Evolutionary conservation across 2,329 filamentous ascomycete species (phyloP), one percentile per base, ranked within the genome.

Genomic region (Metarhizium humberi): DNA sequence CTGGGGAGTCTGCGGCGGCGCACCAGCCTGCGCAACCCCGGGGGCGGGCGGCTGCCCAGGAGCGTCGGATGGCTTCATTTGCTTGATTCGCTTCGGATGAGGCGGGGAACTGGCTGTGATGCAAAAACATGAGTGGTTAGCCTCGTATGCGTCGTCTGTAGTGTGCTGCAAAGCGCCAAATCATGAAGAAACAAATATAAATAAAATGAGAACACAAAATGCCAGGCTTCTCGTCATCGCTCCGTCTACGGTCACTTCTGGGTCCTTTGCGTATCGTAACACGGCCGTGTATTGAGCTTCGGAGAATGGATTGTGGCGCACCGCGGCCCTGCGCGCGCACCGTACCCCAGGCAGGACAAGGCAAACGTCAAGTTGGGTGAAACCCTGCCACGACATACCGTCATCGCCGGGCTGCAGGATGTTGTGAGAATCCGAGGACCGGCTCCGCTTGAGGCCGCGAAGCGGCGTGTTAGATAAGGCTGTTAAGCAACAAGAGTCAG

Each of bases 361-460:
- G 47, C 45, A 43, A 29, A 52, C 40, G 50, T 55, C 53, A 40
- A 57, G 50, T 57, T 53, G 65, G 63, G 66, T 62, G 64, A 66
- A 57, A 60, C 59, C 38, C 60, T 55, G 63, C 62, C 66, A 70
- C 66, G 66, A 85, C 87, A 75, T 87, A 91, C 88, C 84, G 79
- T 88, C 84, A 75, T 87, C 81, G 76, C 83, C 85, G 69, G 82
- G 61, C 59, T 64, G 64, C 57, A 62, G 60, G 58, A 61, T 80
- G 70, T 77, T 78, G 73, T 84, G 82, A 57, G 70, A 74, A 64
- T 88, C 82, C 64, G 87, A 87, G 61, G 90, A 92, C 61, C 87
- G 85, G 77, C 83, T 88, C 71, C 90, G 82, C 77, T 95, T 95
- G 64, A 86, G 75, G 63, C 88, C 87, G 70, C 88, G 85, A 61